Percentiles rank a stretch among this genome's conserved stretches.
phyloP scores from a whole-genome alignment of 139 green algal genomes.

The Coelastrella sp. region DNA sequence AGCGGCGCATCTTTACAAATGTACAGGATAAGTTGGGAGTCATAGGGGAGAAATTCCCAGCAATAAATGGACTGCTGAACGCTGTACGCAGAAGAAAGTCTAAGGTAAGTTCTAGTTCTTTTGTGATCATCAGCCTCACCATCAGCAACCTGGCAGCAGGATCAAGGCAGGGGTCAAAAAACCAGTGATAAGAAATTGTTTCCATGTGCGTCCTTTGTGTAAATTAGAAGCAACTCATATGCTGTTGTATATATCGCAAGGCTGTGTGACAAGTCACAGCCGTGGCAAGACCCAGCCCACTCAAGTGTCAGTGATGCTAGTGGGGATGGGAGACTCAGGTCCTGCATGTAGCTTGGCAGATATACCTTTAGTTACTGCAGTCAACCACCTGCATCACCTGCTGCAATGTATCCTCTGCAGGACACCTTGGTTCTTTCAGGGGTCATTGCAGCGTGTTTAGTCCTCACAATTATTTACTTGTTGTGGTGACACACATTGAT shows the following conservation, averaged over 20 bases:
- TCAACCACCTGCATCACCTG: no score
- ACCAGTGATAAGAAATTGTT: not conserved
- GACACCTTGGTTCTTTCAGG: slow-evolving; percentile 91
- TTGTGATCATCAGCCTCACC: not conserved
- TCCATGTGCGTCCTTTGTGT: no score
- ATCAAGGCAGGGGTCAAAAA: not conserved
- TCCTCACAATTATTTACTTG: slow-evolving; percentile 91
- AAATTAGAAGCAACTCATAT: no score
- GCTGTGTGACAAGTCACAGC: no score
- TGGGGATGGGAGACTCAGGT: no score
- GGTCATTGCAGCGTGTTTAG: slow-evolving; percentile 84
- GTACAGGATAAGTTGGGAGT: slow-evolving; percentile 66
- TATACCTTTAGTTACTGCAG: no score
- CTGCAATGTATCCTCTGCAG: slow-evolving; percentile 51
- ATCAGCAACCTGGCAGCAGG: not conserved
- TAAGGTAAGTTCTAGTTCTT: slow-evolving; percentile 53
- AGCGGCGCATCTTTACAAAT: slow-evolving; percentile 68
- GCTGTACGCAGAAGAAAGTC: slow-evolving; percentile 88
- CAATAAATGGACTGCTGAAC: slow-evolving; percentile 88
- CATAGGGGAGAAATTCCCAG: slow-evolving; percentile 83
- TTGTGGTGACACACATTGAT: not conserved
- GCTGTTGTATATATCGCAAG: no score
- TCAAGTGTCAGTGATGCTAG: no score
- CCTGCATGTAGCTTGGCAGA: no score
- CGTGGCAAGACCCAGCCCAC: no score